Conservation (phyloP, 1,284 basidiomycete species). For the Leccinum griseonigrum region DNA sequence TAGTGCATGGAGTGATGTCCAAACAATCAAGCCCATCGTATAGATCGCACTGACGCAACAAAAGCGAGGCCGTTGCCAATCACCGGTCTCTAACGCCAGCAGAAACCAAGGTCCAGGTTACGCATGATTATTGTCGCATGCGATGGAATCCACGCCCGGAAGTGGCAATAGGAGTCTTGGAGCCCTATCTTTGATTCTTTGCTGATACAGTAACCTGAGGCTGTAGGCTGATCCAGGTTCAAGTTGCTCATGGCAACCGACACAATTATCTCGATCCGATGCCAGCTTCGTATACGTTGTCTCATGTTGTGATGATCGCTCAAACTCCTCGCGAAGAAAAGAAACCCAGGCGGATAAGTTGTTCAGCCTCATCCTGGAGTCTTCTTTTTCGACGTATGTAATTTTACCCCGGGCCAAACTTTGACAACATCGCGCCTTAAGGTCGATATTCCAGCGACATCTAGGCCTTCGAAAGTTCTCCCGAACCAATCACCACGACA, state of each 20-base stretch:
- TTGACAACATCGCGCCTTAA: background rate
- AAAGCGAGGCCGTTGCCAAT: background rate
- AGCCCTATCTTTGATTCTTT: too few relatives aligned
- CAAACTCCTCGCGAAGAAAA: background rate
- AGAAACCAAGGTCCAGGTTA: too few relatives aligned
- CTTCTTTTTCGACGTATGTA: background rate
- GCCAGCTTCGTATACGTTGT: background rate
- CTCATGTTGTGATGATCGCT: background rate
- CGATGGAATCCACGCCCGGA: too few relatives aligned
- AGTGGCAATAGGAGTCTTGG: too few relatives aligned
- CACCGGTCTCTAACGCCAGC: too few relatives aligned
- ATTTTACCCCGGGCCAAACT: too few relatives aligned
- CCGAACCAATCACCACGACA: background rate
- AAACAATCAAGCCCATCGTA: background rate
- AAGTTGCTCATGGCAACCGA: background rate
- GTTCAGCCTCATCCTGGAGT: background rate
- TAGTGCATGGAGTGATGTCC: too few relatives aligned
- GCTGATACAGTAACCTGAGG: too few relatives aligned
- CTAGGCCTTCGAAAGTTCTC: background rate
- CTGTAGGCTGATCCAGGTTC: too few relatives aligned
- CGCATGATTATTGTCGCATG: too few relatives aligned
- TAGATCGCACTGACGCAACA: background rate
- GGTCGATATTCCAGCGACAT: background rate
- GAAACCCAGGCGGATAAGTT: background rate
- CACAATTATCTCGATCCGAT: background rate